Conservation (phyloP, 176 grass and related monocot genomes). For the Aegilops speltoides region DNA sequence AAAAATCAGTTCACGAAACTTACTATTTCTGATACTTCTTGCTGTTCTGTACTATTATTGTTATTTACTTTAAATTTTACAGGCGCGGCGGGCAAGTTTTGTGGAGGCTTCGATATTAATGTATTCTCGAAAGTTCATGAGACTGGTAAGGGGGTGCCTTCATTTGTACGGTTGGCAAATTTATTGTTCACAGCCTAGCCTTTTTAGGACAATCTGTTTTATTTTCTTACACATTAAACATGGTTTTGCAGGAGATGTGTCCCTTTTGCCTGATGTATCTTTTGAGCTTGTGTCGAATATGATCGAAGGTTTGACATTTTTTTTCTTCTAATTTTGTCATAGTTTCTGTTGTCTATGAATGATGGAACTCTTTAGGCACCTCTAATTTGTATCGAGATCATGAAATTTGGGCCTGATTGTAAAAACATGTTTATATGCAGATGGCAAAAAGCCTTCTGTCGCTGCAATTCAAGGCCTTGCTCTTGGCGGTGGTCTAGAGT, state of each 20-base stretch:
- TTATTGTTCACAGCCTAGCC: background rate
- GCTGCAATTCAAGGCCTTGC: constrained; percentile 94
- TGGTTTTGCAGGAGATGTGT: constrained; percentile 57
- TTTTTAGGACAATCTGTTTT: background rate
- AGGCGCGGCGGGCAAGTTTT: constrained; percentile 75
- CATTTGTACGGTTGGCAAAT: background rate
- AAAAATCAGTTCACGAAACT: background rate
- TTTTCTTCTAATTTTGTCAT: constrained; percentile 16
- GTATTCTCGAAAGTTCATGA: constrained; percentile 75
- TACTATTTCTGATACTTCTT: background rate
- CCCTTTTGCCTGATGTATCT: constrained; percentile 71
- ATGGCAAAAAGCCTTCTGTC: constrained; percentile 86
- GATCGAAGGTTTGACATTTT: constrained; percentile 61
- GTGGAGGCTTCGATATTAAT: constrained; percentile 97
- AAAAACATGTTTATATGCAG: constrained; percentile 39
- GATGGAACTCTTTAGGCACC: background rate
- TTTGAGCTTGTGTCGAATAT: constrained; percentile 79
- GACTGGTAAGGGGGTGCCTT: constrained; percentile 51
- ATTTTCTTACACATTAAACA: constrained; percentile 15
- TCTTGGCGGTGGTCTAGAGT: constrained; percentile 92
- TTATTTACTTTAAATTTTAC: background rate
- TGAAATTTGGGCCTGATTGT: background rate
- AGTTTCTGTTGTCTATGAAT: background rate
- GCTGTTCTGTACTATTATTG: background rate
- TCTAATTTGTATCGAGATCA: background rate